Conservation (phyloP, 148 eudicot genomes). For the Cornus suecica region DNA sequence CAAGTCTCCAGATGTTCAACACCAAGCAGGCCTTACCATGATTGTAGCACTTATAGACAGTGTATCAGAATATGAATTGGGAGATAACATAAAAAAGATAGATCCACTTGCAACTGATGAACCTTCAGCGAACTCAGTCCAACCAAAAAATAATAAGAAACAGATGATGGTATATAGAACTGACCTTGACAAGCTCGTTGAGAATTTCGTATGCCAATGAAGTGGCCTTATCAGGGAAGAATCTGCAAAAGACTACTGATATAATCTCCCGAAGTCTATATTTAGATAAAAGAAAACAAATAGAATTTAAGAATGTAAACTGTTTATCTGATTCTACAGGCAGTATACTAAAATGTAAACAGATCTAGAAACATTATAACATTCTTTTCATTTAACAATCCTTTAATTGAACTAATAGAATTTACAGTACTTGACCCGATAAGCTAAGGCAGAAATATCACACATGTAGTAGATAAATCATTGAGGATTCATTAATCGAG, state of each 20-base stretch:
- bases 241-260: conserved; percentile 44
- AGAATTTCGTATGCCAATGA: conserved; percentile 64
- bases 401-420: not conserved
- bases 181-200: conserved; percentile 75
- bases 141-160: not conserved
- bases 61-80: not conserved
- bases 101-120: not conserved
- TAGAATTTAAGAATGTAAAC: not conserved
- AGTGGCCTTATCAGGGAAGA: conserved; percentile 80
- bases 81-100: not conserved
- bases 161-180: conserved; percentile 3
- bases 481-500: not conserved
- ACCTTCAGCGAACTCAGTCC: not conserved
- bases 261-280: not conserved
- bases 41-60: not conserved
- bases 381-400: not conserved
- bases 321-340: not conserved
- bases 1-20: not conserved
- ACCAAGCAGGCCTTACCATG: not conserved
- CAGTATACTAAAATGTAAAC: not conserved
- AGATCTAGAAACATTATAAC: not conserved
- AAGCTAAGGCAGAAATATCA: not conserved
- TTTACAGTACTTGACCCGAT: not conserved
- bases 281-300: not conserved
- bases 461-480: not conserved